Base-by-base conservation (phyloP, 495 filamentous ascomycete genomes). In the Penicillium parvum region DNA sequence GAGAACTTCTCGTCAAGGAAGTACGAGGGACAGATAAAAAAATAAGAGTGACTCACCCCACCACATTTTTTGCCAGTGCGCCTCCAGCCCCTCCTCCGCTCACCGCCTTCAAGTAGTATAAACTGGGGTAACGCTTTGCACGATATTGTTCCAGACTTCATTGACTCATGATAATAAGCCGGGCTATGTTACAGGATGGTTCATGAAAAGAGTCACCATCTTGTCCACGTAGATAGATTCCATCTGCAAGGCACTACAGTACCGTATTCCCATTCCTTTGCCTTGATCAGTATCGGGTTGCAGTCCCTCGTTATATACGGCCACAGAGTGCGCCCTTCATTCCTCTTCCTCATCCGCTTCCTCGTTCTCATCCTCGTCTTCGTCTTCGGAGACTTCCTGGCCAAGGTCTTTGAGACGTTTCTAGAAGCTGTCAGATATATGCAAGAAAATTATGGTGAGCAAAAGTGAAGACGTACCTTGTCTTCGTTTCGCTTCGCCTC, bases 401-500 rank as follows among this genome's bases (percentile, higher is more conserved):
- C 87, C 86, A 12, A 90, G 60, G 12, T 74, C 80, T 63, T 83
- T 83, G 27, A 95, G 72, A 32, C 81, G 82, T 74, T 85, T 75
- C 86, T 81, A 49, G 9, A 45, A 22, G 16, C 40, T 51, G 58
- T 69, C 53, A 67, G 61, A 26, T 51, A 37, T 20, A 23, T 26
- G 15, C 18, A 30, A 12, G 16, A 32, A 37, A 5, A 17, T 29
- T 3, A 36, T 9, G 9, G 32, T 11, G 12, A 18, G 22, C 33
- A n/a, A 14, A 7, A 12, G 15, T 30, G 22, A 19, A 46, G 39
- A 69, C 73, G 55, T 71, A 88, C 86, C 79, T 90, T 92, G 55
- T 92, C 89, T 43, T 79, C 79, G 7, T 75, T 70, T 45, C 83
- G 72, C 72, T 91, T 94, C 36, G 90, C 84, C 61, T 95, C 88